These are phyloP conservation scores for Pachysolen tannophilus DNA, from an alignment of 805 yeast genomes.

Conservation along the genomic window DNA sequence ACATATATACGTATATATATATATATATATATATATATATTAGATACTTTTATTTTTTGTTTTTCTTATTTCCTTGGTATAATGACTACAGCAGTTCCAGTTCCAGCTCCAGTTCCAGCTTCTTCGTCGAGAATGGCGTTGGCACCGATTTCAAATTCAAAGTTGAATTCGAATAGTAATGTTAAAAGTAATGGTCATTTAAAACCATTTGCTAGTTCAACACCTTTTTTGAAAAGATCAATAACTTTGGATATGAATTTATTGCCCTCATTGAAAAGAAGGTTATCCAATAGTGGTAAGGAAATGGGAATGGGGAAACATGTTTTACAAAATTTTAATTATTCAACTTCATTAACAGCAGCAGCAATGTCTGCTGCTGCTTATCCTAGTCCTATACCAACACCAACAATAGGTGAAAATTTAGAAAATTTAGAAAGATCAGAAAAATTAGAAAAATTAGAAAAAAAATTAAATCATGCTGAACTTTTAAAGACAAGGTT, in stretches of 20 bases:
- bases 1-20: no score
- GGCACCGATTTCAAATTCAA: conserved; percentile 14
- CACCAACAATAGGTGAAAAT: conserved; percentile 7
- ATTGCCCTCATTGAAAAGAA: conserved; percentile 2
- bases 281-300: no score
- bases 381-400: conserved; percentile 10
- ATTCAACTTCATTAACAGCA: neutral
- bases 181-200: conserved; percentile 1
- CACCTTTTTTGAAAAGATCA: conserved; percentile 12
- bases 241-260: conserved; percentile 8
- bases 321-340: no score
- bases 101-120: conserved; percentile 5
- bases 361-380: neutral
- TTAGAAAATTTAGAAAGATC: no score
- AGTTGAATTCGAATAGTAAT: conserved; percentile 12
- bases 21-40: no score
- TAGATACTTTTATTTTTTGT: neutral
- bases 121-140: conserved; percentile 14
- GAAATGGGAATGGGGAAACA: conserved; percentile 1
- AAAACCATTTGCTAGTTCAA: neutral
- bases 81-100: conserved; percentile 4
- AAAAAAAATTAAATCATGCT: conserved; percentile 22
- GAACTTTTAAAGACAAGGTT: conserved; percentile 37
- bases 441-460: no score
- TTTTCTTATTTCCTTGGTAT: conserved; percentile 9